phyloP scores from a whole-genome alignment of 495 filamentous ascomycete species.

The Hypoxylon crocopeplum region DNA sequence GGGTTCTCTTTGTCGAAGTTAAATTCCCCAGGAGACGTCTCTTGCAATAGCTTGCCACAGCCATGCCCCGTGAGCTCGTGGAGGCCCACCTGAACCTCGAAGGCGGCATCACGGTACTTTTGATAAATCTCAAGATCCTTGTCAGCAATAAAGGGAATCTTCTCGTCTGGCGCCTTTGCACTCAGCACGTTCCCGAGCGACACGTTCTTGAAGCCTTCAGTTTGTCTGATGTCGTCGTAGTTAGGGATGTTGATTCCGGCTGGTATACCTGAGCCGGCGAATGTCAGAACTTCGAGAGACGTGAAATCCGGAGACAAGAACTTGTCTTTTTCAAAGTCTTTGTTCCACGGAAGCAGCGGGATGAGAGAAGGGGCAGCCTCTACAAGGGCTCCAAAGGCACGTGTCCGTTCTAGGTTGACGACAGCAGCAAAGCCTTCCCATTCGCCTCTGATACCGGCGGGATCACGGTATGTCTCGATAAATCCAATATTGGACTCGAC shows the following conservation, averaged over 20 bases:
- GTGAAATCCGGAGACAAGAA: conserved; percentile 96
- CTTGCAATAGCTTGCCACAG: conserved; percentile 92
- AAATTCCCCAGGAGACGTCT: conserved; percentile 78
- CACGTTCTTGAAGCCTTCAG: conserved; percentile 98
- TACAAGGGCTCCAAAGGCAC: conserved; percentile 87
- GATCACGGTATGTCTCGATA: conserved; percentile 95
- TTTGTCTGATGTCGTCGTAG: conserved; percentile 93
- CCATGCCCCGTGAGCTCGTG: conserved; percentile 97
- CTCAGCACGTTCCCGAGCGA: conserved; percentile 87
- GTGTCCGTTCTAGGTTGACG: conserved; percentile 81
- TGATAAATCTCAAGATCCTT: conserved; percentile 78
- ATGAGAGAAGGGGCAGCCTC: conserved; percentile 81
- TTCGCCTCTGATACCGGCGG: conserved; percentile 89
- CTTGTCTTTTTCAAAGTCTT: conserved; percentile 92
- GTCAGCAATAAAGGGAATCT: conserved; percentile 83
- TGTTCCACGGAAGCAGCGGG: conserved; percentile 84
- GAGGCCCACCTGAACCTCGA: conserved; percentile 94
- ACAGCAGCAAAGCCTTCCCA: conserved; percentile 94
- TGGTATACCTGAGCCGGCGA: conserved; percentile 79
- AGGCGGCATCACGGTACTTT: conserved; percentile 80
- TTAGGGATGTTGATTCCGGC: conserved; percentile 83
- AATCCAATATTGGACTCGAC: conserved; percentile 95
- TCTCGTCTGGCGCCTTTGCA: conserved; percentile 88
- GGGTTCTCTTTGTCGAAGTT: conserved; percentile 87
- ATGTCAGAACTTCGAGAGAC: conserved; percentile 72